Evolutionary conservation across 148 eudicot genomes (phyloP).

Genomic region (Suaeda aralocaspica): DNA sequence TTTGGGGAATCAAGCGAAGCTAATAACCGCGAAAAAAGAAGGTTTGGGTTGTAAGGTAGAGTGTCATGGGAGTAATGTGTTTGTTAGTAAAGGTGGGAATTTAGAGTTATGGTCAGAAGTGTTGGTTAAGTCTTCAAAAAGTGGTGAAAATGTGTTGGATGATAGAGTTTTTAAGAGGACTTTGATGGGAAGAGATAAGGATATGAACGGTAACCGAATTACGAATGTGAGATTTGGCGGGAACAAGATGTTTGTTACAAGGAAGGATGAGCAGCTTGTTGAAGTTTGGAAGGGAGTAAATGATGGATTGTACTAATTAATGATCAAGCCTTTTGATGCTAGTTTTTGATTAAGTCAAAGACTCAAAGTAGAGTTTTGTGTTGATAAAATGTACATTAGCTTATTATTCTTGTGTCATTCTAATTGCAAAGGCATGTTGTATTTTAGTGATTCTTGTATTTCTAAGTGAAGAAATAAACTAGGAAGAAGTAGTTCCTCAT

Average conservation of each 20-base stretch:
- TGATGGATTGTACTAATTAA: conserved; percentile 28
- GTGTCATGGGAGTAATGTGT: conserved; percentile 60
- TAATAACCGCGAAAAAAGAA: conserved; percentile 59
- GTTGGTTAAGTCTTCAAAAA: conserved; percentile 30
- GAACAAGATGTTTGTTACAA: conserved; percentile 80
- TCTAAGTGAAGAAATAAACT: not conserved
- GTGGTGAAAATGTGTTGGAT: conserved; percentile 25
- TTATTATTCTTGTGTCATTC: not conserved
- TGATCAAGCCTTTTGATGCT: not conserved
- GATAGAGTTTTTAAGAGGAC: conserved; percentile 69
- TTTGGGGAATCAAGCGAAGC: conserved; percentile 54
- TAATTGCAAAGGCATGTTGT: conserved; percentile 15
- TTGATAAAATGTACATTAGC: not conserved
- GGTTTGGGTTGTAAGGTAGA: conserved; percentile 75
- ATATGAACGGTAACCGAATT: conserved; percentile 54
- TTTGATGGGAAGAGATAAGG: conserved; percentile 69
- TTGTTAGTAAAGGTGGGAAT: conserved; percentile 67
- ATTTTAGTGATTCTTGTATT: not conserved
- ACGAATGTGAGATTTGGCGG: conserved; percentile 72
- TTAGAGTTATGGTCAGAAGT: conserved; percentile 77
- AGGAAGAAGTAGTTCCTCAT: not conserved
- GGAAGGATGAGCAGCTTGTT: conserved; percentile 71
- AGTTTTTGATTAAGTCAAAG: not conserved
- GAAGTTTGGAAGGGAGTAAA: conserved; percentile 84
- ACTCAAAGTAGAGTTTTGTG: not conserved